These are phyloP conservation scores for Talaromyces sp. DNA, from an alignment of 2,329 filamentous ascomycete species.

Conservation along the genomic window DNA sequence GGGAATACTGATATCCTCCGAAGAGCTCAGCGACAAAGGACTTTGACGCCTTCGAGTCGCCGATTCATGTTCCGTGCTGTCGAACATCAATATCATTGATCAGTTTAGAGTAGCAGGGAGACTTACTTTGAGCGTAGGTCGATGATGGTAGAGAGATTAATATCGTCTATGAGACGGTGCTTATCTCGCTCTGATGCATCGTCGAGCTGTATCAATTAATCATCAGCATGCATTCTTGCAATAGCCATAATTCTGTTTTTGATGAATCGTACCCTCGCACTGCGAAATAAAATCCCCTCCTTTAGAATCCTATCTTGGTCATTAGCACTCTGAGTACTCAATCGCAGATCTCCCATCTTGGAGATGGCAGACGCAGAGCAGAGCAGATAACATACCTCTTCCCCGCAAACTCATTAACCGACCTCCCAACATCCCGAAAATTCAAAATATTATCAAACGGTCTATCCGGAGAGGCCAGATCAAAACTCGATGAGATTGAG, in stretches of 20 bases:
- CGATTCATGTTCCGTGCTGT: slow-evolving; percentile 69
- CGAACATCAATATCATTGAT: neutral
- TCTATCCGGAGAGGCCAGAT: slow-evolving; percentile 36
- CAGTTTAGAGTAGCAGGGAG: slow-evolving; percentile 25
- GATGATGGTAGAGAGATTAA: slow-evolving; percentile 69
- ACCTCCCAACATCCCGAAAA: slow-evolving; percentile 72
- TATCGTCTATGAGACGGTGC: slow-evolving; percentile 56
- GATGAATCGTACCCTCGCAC: slow-evolving; percentile 54
- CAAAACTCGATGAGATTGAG: slow-evolving; percentile 32
- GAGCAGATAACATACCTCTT: slow-evolving; percentile 48
- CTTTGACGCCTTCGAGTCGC: slow-evolving; percentile 62
- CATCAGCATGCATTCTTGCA: neutral
- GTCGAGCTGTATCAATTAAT: slow-evolving; percentile 50
- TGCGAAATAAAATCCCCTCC: slow-evolving; percentile 66
- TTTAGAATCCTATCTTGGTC: slow-evolving; percentile 46
- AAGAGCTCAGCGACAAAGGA: slow-evolving; percentile 21
- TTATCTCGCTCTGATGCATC: slow-evolving; percentile 68
- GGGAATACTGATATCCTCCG: slow-evolving; percentile 36
- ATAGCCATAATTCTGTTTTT: neutral
- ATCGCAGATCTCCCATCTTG: neutral
- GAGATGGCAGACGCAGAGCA: neutral
- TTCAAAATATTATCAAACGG: slow-evolving; percentile 64
- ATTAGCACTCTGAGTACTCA: neutral
- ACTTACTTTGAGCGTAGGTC: slow-evolving; percentile 73
- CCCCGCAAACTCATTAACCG: slow-evolving; percentile 61